These are phyloP conservation scores for Spatholobus suberectus DNA, from an alignment of 306 rosid species.

Conservation along the genomic window DNA sequence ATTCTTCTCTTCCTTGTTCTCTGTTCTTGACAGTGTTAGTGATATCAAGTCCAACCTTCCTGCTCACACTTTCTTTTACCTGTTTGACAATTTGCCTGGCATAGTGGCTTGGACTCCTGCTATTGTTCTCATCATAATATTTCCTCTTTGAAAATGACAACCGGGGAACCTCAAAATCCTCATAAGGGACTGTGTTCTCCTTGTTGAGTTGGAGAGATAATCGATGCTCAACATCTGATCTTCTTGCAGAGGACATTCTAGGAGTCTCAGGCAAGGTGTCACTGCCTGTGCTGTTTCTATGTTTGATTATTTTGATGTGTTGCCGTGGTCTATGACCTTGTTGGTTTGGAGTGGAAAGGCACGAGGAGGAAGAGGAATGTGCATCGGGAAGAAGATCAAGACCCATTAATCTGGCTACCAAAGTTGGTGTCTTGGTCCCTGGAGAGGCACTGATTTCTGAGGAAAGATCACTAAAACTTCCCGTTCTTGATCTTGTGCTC, in stretches of 20 bases:
- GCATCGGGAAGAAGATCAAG: conserved; percentile 91
- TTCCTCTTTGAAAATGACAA: conserved; percentile 58
- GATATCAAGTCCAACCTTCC: conserved; percentile 78
- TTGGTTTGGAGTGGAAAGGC: conserved; percentile 50
- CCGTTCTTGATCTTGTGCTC: conserved; percentile 40
- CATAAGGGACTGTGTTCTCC: conserved; percentile 52
- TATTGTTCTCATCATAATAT: conserved; percentile 48
- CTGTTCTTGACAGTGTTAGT: conserved; percentile 68
- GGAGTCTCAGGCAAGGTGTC: conserved; percentile 77
- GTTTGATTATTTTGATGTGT: conserved; percentile 44
- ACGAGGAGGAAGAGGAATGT: conserved; percentile 48
- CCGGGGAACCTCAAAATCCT: conserved; percentile 60
- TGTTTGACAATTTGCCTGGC: conserved; percentile 89
- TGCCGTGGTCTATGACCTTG: conserved; percentile 42
- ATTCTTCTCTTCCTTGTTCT: conserved; percentile 51
- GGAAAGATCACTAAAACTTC: conserved; percentile 50
- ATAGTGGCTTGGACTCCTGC: conserved; percentile 63
- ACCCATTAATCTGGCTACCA: conserved; percentile 97
- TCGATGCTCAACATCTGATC: conserved; percentile 75
- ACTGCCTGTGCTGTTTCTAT: conserved; percentile 54
- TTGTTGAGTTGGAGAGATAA: conserved; percentile 91
- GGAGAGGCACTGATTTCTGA: conserved; percentile 75
- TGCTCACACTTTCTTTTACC: conserved; percentile 68
- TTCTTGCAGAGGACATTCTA: conserved; percentile 70
- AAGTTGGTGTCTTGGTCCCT: conserved; percentile 81